Conservation (phyloP, 306 rosid species). For the Hippophae gyantsensis region DNA sequence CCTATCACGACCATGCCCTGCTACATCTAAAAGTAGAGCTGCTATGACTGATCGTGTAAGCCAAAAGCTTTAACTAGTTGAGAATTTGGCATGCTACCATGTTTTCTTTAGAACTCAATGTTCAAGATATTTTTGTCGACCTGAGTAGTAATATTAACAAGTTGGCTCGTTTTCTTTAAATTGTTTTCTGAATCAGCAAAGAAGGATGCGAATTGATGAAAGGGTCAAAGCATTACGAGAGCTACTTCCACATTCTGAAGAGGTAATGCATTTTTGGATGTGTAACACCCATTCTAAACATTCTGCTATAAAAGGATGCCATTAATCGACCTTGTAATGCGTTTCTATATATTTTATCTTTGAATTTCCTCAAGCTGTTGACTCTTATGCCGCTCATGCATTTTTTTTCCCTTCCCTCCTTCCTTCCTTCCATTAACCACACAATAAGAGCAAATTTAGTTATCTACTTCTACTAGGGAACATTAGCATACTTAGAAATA, state of each 20-base stretch:
- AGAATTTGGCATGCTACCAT: conserved; percentile 1
- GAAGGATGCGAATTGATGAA: conserved; percentile 59
- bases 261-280: conserved; percentile 37
- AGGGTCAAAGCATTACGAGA: conserved; percentile 51
- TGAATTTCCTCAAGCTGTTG: background rate
- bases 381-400: background rate
- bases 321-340: conserved; percentile 3
- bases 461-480: no score
- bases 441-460: no score
- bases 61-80: conserved; percentile 8
- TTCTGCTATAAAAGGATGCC: conserved; percentile 1
- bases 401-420: no score
- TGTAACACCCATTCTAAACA: background rate
- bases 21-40: conserved; percentile 29
- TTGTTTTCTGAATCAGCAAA: conserved; percentile 38
- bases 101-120: background rate
- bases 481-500: no score
- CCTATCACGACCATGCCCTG: conserved; percentile 26
- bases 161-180: background rate
- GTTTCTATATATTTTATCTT: background rate
- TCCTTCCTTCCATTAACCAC: no score
- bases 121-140: background rate
- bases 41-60: conserved; percentile 56
- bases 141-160: conserved; percentile 10
- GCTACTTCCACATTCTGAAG: conserved; percentile 56